Conservation (phyloP, 768 basidiomycete species). For the Leccinellum rugosiceps region DNA sequence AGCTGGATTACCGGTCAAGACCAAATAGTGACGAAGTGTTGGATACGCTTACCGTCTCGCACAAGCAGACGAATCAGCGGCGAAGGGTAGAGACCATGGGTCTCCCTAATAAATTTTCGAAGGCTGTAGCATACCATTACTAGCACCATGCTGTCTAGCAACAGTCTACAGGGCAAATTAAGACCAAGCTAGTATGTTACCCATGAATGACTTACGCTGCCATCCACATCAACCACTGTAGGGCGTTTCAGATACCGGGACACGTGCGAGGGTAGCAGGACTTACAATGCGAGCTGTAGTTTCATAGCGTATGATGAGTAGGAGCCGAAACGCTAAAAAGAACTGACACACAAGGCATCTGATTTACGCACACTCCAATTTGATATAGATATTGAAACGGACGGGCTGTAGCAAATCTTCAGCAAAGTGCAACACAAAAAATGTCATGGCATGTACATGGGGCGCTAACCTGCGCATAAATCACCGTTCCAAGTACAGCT, state of each 20-base stretch:
- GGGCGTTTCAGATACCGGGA: neutral
- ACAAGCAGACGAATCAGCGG: neutral
- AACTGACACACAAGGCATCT: neutral
- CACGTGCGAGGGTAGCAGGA: neutral
- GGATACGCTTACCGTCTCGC: neutral
- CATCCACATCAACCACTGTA: constrained; percentile 12
- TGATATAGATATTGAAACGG: neutral
- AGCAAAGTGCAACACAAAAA: neutral
- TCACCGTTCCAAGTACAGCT: constrained; percentile 1
- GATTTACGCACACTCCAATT: neutral
- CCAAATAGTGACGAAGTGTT: neutral
- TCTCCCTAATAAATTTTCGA: neutral
- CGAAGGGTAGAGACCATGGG: neutral
- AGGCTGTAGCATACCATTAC: constrained; percentile 4
- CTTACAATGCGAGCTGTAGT: constrained; percentile 4
- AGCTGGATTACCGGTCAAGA: neutral
- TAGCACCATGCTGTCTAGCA: constrained; percentile 6
- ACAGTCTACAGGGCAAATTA: constrained; percentile 1
- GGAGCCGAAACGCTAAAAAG: neutral
- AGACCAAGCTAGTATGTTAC: neutral
- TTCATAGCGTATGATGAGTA: neutral
- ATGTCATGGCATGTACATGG: neutral
- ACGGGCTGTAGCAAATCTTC: neutral
- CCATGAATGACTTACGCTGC: neutral
- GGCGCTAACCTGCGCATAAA: neutral